phyloP scores from a whole-genome alignment of 2,329 filamentous ascomycete genomes.

The Neurospora sp. region DNA sequence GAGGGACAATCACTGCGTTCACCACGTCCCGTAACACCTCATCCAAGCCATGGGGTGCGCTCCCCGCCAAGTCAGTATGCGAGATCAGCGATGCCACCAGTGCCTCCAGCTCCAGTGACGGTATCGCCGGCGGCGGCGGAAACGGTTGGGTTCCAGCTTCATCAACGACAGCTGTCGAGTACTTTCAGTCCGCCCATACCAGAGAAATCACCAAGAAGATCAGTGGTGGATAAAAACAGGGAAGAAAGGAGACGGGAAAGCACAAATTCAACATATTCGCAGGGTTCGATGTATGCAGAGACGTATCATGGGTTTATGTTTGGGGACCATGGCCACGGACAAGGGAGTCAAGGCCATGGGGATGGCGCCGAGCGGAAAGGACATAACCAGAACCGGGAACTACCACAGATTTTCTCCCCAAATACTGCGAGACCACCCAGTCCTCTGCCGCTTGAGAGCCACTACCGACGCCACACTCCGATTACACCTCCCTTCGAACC shows the following conservation, averaged over 20 bases:
- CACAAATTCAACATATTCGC: not conserved
- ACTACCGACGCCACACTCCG: not conserved
- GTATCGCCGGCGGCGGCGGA: too few relatives aligned
- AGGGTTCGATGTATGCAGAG: not conserved
- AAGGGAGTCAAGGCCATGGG: not conserved
- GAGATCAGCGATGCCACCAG: not conserved
- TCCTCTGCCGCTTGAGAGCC: not conserved
- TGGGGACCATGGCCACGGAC: not conserved
- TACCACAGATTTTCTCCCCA: not conserved
- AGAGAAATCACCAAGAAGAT: not conserved
- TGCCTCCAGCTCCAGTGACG: not conserved
- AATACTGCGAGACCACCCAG: not conserved
- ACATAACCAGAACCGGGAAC: not conserved
- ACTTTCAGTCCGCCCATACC: not conserved
- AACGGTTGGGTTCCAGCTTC: too few relatives aligned
- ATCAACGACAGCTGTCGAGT: too few relatives aligned
- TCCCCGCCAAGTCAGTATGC: not conserved
- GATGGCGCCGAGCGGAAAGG: fast-evolving
- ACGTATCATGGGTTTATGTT: not conserved
- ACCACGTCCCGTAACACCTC: too few relatives aligned
- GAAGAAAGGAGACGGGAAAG: not conserved
- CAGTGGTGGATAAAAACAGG: not conserved
- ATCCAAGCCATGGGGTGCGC: not conserved
- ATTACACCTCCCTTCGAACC: fast-evolving
- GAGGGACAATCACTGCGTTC: too few relatives aligned